Evolutionary conservation across 331 rosid species (phyloP).

Genomic region (Malus hybrid): DNA sequence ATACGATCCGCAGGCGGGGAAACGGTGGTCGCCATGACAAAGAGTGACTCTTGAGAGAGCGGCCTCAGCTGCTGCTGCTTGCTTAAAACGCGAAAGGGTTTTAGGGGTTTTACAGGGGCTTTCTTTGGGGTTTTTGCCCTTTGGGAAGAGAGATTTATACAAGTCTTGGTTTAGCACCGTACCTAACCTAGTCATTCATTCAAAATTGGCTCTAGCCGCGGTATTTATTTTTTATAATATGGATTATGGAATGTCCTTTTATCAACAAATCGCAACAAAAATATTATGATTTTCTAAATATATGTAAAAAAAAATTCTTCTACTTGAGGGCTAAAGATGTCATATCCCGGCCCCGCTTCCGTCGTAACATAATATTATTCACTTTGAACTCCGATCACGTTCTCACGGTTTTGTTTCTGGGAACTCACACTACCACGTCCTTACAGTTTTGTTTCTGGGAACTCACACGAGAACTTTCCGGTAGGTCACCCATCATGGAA

Average conservation of each 20-base stretch:
- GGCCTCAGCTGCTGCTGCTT: not conserved
- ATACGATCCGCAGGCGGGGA: conserved; percentile 73
- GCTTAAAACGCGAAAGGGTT: conserved; percentile 5
- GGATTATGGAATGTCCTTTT: not conserved
- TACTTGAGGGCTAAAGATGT: too few species aligned
- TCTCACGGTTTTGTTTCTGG: too few species aligned
- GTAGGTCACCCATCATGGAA: too few species aligned
- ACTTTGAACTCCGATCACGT: too few species aligned
- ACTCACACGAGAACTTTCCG: too few species aligned
- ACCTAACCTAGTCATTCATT: not conserved
- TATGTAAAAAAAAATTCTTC: too few species aligned
- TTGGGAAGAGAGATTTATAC: not conserved
- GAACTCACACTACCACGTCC: too few species aligned
- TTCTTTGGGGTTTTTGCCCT: not conserved
- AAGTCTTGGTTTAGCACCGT: not conserved
- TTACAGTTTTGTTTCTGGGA: too few species aligned
- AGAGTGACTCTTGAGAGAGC: not conserved
- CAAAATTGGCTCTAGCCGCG: conserved; percentile 1
- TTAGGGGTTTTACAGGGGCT: not conserved
- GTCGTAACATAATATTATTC: too few species aligned
- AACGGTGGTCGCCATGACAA: conserved; percentile 60
- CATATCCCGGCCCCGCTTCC: too few species aligned
- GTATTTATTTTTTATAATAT: not conserved
- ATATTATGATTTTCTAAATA: too few species aligned
- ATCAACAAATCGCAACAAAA: not conserved